Evolutionary conservation across 768 basidiomycete species (phyloP), one percentile per base, ranked within the genome.

Genomic region (Gelatoporia subvermispora): DNA sequence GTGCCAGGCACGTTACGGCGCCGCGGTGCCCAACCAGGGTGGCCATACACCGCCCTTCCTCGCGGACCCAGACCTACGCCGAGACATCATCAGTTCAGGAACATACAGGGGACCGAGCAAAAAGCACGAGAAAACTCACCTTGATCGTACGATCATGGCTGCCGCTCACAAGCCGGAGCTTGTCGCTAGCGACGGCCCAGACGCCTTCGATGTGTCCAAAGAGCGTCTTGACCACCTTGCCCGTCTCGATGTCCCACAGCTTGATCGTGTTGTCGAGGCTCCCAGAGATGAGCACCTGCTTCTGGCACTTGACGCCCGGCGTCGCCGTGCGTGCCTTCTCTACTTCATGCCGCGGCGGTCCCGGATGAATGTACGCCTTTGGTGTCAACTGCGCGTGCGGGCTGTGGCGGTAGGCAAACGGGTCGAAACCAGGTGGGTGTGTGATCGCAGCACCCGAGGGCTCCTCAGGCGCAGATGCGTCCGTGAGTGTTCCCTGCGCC

Each of bases 131-230:
- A 49, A 45, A 38, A 47, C 79, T 52, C 43, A 92, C 93, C 82
- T 96, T 96, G 73, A 96, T 88, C n/a, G 93, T 96, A 23, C 92
- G 80, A 68, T 96, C 93, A 62, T 98, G 95, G 60, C 92, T 94
- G 7, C 84, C 94, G 45, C 89, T 93, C 21, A 93, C 93, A 42
- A 99, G 72, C 45, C 95, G 75, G 60, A 98, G 74, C 62, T 92
- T 88, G 66, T 99, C 93, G 55, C 86, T 84, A 20, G 92, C 93
- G 24, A 98, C 88, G 3, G 84, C 85, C 96, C 96, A 99, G 16
- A 99, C 93, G 46, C 96, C 96, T 63, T 99, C 96, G 58, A 98
- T 93, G 65, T 97, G 94, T 1, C 94, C 96, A 65, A 99, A 99
- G 53, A 94, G 77, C 36, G 96, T 97, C 60, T 79, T 74, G 41